Conservation (phyloP, 345 rosid genomes). For the Euphorbia pulcherrima region DNA sequence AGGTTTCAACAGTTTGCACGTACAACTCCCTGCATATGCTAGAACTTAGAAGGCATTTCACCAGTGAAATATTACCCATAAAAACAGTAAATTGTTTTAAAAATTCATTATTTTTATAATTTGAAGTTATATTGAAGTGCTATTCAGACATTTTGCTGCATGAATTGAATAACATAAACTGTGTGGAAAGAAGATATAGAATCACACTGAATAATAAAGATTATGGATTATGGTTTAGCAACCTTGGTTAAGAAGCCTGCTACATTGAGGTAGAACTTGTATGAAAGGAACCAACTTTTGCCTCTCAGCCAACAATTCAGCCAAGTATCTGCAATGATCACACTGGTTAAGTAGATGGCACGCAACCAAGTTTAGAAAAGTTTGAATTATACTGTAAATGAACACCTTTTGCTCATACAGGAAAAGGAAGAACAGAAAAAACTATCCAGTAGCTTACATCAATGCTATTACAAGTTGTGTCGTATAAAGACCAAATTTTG, state of each 20-base stretch:
- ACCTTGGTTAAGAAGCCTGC: constrained; percentile 85
- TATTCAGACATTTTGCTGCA: not conserved
- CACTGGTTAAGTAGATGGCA: constrained; percentile 8
- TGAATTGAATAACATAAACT: not conserved
- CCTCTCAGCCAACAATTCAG: constrained; percentile 81
- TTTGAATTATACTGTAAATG: not conserved
- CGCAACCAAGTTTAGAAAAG: not conserved
- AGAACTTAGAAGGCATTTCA: not conserved
- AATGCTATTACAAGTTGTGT: not conserved
- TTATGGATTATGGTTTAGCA: constrained; percentile 8
- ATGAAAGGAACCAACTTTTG: constrained; percentile 72
- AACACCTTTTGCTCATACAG: not conserved
- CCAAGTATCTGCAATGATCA: constrained; percentile 58
- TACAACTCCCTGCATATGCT: not conserved
- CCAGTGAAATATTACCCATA: not conserved
- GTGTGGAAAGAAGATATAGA: not conserved
- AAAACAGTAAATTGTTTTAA: not conserved
- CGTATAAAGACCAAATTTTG: not conserved
- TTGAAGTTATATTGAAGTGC: not conserved
- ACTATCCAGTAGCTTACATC: not conserved
- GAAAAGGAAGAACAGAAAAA: not conserved
- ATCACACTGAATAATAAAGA: not conserved
- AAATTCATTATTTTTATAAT: constrained; percentile 3
- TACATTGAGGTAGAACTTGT: constrained; percentile 64
- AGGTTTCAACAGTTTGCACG: not conserved